A percentile compares a stretch with the other conserved stretches of the same genome.
Conservation (phyloP, 176 grass and related monocot genomes). For the Cenchrus fungigraminus region DNA sequence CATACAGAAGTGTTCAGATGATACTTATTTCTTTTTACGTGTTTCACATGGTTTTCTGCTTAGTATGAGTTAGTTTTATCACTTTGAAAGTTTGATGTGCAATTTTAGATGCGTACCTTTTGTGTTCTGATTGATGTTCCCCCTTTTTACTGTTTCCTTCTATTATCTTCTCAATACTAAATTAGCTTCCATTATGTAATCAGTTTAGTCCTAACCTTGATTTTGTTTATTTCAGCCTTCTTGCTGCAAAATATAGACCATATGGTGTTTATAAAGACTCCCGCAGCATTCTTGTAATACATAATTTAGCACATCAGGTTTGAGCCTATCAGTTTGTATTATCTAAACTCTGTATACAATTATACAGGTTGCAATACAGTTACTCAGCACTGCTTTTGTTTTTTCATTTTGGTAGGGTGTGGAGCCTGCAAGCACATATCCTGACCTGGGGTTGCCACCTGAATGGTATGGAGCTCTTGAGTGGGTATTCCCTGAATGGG, state of each 20-base stretch:
- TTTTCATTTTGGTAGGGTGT: constrained; percentile 63
- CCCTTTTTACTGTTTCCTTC: neutral
- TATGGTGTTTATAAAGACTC: constrained; percentile 93
- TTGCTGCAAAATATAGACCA: constrained; percentile 92
- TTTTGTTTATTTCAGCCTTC: constrained; percentile 57
- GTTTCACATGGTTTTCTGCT: constrained; percentile 23
- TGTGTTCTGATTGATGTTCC: neutral
- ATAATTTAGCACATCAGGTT: constrained; percentile 98
- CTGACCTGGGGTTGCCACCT: constrained; percentile 71
- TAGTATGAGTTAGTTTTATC: constrained; percentile 2
- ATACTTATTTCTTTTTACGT: constrained; percentile 12
- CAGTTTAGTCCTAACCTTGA: constrained; percentile 28
- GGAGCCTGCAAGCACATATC: constrained; percentile 89
- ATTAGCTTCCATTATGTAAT: constrained; percentile 26
- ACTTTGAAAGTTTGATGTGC: neutral
- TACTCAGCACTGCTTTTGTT: constrained; percentile 11
- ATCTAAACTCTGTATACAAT: neutral
- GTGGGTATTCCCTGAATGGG: constrained; percentile 96
- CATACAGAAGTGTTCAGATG: neutral
- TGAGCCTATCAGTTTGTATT: constrained; percentile 27
- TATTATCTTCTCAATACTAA: constrained; percentile 28
- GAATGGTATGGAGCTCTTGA: constrained; percentile 97
- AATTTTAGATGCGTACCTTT: neutral
- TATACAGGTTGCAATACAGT: constrained; percentile 9
- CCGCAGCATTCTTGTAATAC: constrained; percentile 88